Conservation (phyloP, 805 yeast species). For the Yamadazyma insecticola region DNA sequence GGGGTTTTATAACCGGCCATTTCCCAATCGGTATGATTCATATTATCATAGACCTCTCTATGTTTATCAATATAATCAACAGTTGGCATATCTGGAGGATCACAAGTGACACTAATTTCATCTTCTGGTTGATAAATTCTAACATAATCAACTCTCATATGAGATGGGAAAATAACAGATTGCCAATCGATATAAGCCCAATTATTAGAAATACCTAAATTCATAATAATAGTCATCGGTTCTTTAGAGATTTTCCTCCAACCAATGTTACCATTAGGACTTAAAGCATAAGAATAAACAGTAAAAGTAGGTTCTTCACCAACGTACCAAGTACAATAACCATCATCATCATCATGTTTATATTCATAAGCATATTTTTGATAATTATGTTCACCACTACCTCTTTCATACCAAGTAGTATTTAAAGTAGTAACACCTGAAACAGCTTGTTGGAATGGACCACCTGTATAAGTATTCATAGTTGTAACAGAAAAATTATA, state of each 20-base stretch:
- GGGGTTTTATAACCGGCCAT: slow-evolving; percentile 60
- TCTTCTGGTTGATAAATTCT: slow-evolving; percentile 86
- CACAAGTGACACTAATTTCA: slow-evolving; percentile 65
- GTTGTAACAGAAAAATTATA: slow-evolving; percentile 64
- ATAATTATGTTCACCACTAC: slow-evolving; percentile 47
- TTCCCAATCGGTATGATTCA: slow-evolving; percentile 71
- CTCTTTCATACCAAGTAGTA: slow-evolving; percentile 74
- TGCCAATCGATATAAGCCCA: slow-evolving; percentile 97
- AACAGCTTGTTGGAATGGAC: slow-evolving; percentile 90
- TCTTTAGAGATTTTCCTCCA: slow-evolving; percentile 81
- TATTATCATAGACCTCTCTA: slow-evolving; percentile 59
- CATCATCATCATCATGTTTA: slow-evolving; percentile 53
- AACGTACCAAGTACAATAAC: slow-evolving; percentile 83
- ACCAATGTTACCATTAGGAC: slow-evolving; percentile 87
- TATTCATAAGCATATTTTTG: slow-evolving; percentile 81
- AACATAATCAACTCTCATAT: slow-evolving; percentile 76
- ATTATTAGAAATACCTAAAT: slow-evolving; percentile 83
- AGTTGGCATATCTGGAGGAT: slow-evolving; percentile 83
- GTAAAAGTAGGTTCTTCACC: slow-evolving; percentile 79
- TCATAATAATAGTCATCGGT: slow-evolving; percentile 87
- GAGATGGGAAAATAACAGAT: slow-evolving; percentile 69
- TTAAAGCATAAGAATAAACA: slow-evolving; percentile 65
- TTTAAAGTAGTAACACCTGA: slow-evolving; percentile 80
- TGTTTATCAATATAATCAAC: slow-evolving; percentile 74
- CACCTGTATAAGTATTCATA: slow-evolving; percentile 88